A percentile compares a stretch with the other conserved stretches of the same genome.
Conservation (phyloP, 345 rosid species). For the Boechera stricta region DNA sequence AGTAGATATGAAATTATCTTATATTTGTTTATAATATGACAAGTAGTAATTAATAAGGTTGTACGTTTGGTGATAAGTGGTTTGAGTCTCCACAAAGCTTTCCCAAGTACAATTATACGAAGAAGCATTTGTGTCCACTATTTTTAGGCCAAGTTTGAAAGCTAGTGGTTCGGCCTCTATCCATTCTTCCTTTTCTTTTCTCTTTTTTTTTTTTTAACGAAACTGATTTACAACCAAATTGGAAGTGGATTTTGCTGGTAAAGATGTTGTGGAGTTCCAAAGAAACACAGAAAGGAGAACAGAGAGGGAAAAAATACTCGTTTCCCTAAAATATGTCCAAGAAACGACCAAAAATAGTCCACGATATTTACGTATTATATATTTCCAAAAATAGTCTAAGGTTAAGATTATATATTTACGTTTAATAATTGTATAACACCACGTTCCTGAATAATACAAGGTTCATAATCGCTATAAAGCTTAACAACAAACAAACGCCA, state of each 20-base stretch:
- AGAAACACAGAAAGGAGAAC: background rate
- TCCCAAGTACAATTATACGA: background rate
- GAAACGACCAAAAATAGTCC: background rate
- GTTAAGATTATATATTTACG: background rate
- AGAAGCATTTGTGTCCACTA: conserved; percentile 22
- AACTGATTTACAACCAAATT: background rate
- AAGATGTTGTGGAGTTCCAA: background rate
- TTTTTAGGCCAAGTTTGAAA: background rate
- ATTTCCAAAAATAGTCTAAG: no score
- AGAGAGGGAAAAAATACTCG: background rate
- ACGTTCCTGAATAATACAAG: background rate
- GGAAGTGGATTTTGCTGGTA: conserved; percentile 3
- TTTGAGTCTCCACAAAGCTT: conserved; percentile 1
- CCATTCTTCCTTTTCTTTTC: background rate
- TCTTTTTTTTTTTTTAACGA: background rate
- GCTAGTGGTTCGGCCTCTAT: background rate
- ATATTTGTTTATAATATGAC: conserved; percentile 7
- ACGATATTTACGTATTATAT: background rate
- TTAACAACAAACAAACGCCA: background rate
- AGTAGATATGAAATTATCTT: background rate
- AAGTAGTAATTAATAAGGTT: conserved; percentile 13
- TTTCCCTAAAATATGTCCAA: background rate
- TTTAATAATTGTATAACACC: background rate
- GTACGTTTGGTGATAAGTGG: conserved; percentile 22
- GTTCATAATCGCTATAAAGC: background rate